Conservation (phyloP, 306 rosid genomes). For the Arachis stenosperma region DNA sequence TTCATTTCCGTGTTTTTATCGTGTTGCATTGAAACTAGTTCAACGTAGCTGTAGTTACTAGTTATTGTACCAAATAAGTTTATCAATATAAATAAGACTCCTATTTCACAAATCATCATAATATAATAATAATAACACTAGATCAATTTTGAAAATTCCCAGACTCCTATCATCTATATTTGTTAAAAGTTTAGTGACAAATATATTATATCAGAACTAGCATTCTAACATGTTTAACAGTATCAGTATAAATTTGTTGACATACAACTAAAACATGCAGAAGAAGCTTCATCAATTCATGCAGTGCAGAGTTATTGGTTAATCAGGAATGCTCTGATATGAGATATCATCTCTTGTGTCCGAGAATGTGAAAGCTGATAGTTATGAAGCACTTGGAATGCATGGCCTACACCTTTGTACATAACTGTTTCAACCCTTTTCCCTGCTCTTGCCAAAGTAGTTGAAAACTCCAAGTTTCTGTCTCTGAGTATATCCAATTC, state of each 20-base stretch:
- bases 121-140: not conserved
- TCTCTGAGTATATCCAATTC: constrained; percentile 80
- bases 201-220: not conserved
- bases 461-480: constrained; percentile 68
- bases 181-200: not conserved
- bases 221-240: constrained; percentile 3
- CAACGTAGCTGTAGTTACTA: not conserved
- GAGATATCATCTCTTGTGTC: constrained; percentile 66
- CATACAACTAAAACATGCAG: not conserved
- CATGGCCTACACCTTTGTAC: constrained; percentile 80
- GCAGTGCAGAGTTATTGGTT: constrained; percentile 8
- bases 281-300: not conserved
- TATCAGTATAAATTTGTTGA: not conserved
- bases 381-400: constrained; percentile 75
- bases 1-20: not conserved
- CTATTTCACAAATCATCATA: not conserved
- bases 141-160: not conserved
- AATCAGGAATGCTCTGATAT: constrained; percentile 53
- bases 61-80: not conserved
- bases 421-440: constrained; percentile 62
- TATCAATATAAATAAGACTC: not conserved
- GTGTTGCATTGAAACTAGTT: not conserved
- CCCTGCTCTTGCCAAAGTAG: constrained; percentile 56
- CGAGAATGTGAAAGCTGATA: constrained; percentile 59
- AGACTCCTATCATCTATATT: not conserved